These are phyloP conservation scores for Carex parvula DNA, from an alignment of 176 grass and related monocot species.

Conservation along the genomic window DNA sequence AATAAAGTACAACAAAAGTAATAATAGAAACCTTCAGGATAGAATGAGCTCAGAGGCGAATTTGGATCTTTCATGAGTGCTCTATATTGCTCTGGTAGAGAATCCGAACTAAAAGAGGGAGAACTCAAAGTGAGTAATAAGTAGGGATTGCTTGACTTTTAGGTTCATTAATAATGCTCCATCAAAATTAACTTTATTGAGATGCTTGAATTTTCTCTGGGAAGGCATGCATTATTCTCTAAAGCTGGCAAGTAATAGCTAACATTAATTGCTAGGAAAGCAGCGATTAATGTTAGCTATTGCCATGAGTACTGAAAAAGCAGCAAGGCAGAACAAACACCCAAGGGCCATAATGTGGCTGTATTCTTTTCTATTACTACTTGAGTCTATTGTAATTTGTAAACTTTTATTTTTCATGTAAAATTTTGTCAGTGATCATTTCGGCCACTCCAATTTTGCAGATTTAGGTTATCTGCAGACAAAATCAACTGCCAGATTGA, in stretches of 20 bases:
- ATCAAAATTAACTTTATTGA: slow-evolving; percentile 15
- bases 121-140: slow-evolving; percentile 18
- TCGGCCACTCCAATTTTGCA: neutral
- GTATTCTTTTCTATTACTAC: no score
- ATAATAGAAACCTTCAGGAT: slow-evolving; percentile 64
- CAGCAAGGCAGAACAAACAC: no score
- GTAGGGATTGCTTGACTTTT: neutral
- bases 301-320: no score
- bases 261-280: neutral
- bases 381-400: no score
- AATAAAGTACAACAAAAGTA: slow-evolving; percentile 5
- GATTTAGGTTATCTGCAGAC: slow-evolving; percentile 1
- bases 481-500: neutral
- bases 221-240: slow-evolving; percentile 12
- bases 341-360: no score
- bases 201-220: slow-evolving; percentile 4
- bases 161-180: slow-evolving; percentile 13
- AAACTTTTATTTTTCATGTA: no score
- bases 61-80: slow-evolving; percentile 72
- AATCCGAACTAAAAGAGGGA: slow-evolving; percentile 71
- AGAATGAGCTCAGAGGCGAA: slow-evolving; percentile 83
- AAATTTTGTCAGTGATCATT: no score
- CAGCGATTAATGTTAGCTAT: no score
- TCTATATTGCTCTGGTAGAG: slow-evolving; percentile 75
- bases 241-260: neutral